These are phyloP conservation scores for Agapanthus africanus DNA, from an alignment of 106 monocot species.

Conservation along the genomic window DNA sequence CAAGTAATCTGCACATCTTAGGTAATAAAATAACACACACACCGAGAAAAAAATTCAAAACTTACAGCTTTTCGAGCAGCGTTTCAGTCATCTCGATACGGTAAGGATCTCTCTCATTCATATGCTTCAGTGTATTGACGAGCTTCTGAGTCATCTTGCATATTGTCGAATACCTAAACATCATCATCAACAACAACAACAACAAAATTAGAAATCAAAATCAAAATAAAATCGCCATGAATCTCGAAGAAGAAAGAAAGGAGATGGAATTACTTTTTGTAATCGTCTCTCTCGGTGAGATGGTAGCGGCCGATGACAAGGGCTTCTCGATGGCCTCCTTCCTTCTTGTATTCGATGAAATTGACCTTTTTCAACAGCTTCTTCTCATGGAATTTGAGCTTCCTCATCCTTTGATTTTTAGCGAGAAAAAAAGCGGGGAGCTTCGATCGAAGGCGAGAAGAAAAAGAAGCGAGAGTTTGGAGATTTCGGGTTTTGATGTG, in stretches of 20 bases:
- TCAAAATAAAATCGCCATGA: background rate
- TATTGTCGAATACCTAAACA: constrained; percentile 65
- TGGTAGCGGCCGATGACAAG: constrained; percentile 53
- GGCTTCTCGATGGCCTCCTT: constrained; percentile 68
- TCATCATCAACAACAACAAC: background rate
- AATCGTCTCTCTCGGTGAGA: constrained; percentile 80
- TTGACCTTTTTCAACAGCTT: constrained; percentile 91
- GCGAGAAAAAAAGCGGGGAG: too few relatives aligned
- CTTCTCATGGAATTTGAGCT: constrained; percentile 88
- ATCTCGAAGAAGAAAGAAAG: background rate
- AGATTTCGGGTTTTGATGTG: too few relatives aligned
- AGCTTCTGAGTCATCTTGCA: constrained; percentile 86
- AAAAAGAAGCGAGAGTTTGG: too few relatives aligned
- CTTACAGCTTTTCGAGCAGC: constrained; percentile 77
- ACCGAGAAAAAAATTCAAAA: constrained; percentile 10
- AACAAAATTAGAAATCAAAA: background rate
- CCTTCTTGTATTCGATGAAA: constrained; percentile 74
- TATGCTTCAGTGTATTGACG: constrained; percentile 62
- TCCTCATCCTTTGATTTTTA: constrained; percentile 78
- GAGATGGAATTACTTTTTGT: constrained; percentile 63
- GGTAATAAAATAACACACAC: too few relatives aligned
- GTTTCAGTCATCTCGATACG: constrained; percentile 84
- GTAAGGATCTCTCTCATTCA: constrained; percentile 75
- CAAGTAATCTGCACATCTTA: too few relatives aligned
- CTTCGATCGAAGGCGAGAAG: too few relatives aligned